These are phyloP conservation scores for Coniosporium apollinis DNA, from an alignment of 495 filamentous ascomycete genomes.

Conservation along the genomic window DNA sequence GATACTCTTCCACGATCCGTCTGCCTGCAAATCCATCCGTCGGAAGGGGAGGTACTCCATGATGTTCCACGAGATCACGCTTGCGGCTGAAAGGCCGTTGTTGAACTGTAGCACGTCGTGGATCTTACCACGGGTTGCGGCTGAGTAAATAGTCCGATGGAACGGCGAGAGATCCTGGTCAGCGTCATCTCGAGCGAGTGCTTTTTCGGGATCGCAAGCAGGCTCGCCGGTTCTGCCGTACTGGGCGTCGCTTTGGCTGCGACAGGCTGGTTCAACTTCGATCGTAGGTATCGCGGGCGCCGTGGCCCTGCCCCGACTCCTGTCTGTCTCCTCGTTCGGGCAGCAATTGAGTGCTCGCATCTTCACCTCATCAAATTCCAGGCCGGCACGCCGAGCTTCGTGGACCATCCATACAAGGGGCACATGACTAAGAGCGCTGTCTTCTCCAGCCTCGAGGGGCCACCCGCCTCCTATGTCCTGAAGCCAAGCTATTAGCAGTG, in stretches of 20 bases:
- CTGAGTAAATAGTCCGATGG: slow-evolving; percentile 37
- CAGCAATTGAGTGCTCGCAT: slow-evolving; percentile 49
- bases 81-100: slow-evolving; percentile 38
- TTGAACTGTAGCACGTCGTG: slow-evolving; percentile 61
- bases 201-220: too few species aligned
- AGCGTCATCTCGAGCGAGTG: too few species aligned
- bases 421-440: slow-evolving; percentile 48
- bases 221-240: too few species aligned
- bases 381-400: slow-evolving; percentile 57
- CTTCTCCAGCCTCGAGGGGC: slow-evolving; percentile 40
- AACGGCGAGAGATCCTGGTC: too few species aligned
- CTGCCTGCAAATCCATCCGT: slow-evolving; percentile 57
- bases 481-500: not conserved
- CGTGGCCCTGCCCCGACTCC: not conserved
- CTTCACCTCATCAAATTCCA: slow-evolving; percentile 52
- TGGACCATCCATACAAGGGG: slow-evolving; percentile 75
- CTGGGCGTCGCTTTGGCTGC: too few species aligned
- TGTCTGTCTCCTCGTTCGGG: slow-evolving; percentile 22
- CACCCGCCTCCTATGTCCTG: slow-evolving; percentile 71
- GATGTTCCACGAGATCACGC: slow-evolving; percentile 57
- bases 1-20: slow-evolving; percentile 71
- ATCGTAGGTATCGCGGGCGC: slow-evolving; percentile 6
- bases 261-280: slow-evolving; percentile 12
- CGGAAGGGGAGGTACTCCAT: slow-evolving; percentile 82
- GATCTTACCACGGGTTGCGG: slow-evolving; percentile 43